These are phyloP conservation scores for Blastomyces silverae DNA, from an alignment of 2,329 filamentous ascomycete species.

Conservation along the genomic window DNA sequence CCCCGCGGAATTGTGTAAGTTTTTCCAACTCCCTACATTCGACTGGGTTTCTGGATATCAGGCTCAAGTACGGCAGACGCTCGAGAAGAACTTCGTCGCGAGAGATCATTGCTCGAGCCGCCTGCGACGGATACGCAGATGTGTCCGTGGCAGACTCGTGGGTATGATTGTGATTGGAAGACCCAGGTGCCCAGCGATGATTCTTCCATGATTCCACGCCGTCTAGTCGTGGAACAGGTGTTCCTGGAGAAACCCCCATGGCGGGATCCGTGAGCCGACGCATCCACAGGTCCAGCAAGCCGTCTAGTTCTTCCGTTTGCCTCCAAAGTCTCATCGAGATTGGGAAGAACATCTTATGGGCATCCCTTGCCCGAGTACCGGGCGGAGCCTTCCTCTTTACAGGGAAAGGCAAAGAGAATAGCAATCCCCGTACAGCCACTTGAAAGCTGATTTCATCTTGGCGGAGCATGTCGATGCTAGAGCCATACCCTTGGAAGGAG, in stretches of 20 bases:
- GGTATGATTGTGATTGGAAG: slow-evolving; percentile 13
- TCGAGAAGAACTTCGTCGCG: slow-evolving; percentile 56
- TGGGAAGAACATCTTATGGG: slow-evolving; percentile 89
- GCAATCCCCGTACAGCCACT: slow-evolving; percentile 74
- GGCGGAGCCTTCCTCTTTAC: slow-evolving; percentile 58
- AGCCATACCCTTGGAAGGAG: slow-evolving; percentile 47
- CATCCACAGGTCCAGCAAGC: slow-evolving; percentile 49
- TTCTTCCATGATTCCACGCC: slow-evolving; percentile 37
- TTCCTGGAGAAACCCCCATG: slow-evolving; percentile 26
- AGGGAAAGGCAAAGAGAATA: slow-evolving; percentile 78
- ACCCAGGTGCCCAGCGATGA: not conserved
- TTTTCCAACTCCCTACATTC: slow-evolving; percentile 56
- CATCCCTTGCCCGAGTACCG: slow-evolving; percentile 46
- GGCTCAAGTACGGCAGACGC: slow-evolving; percentile 74
- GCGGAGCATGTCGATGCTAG: slow-evolving; percentile 65
- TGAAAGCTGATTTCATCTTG: slow-evolving; percentile 96
- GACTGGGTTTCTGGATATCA: slow-evolving; percentile 46
- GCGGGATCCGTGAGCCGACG: slow-evolving; percentile 31
- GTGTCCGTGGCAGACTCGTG: not conserved
- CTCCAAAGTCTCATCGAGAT: slow-evolving; percentile 77
- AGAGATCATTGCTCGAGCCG: slow-evolving; percentile 31
- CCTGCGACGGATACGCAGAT: slow-evolving; percentile 15
- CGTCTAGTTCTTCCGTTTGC: slow-evolving; percentile 72
- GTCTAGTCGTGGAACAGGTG: slow-evolving; percentile 11
- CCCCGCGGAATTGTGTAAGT: slow-evolving; percentile 60